Evolutionary conservation across 306 rosid genomes (phyloP).

Genomic region (Trifolium subterraneum): DNA sequence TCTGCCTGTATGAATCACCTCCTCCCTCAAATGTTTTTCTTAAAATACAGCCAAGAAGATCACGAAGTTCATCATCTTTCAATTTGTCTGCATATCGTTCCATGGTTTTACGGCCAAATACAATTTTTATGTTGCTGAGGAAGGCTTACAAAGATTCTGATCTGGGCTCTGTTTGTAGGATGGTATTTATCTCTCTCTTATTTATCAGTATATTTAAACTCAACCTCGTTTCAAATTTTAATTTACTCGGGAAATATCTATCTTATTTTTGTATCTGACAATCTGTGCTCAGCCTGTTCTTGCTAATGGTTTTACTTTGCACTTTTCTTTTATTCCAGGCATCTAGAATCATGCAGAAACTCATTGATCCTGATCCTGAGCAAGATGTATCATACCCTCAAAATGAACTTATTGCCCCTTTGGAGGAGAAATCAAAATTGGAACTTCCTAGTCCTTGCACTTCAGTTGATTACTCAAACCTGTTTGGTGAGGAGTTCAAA

Average conservation of each 20-base stretch:
- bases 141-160: conserved; percentile 88
- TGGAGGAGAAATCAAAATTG: conserved; percentile 60
- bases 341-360: conserved; percentile 79
- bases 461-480: conserved; percentile 70
- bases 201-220: too few species aligned
- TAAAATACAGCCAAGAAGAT: conserved; percentile 79
- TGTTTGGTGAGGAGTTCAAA: conserved; percentile 86
- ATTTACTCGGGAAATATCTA: neutral
- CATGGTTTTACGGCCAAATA: conserved; percentile 77
- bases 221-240: conserved; percentile 33
- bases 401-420: conserved; percentile 52
- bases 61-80: conserved; percentile 70
- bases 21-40: neutral
- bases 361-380: conserved; percentile 62
- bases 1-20: conserved; percentile 16
- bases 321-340: conserved; percentile 61
- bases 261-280: conserved; percentile 7
- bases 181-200: conserved; percentile 56
- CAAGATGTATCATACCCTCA: conserved; percentile 59
- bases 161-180: conserved; percentile 79
- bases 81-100: conserved; percentile 61
- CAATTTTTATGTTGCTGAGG: conserved; percentile 77
- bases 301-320: conserved; percentile 34
- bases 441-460: conserved; percentile 56
- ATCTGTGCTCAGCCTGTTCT: conserved; percentile 29